phyloP scores from a whole-genome alignment of 768 basidiomycete species.

The Russula vinacea region DNA sequence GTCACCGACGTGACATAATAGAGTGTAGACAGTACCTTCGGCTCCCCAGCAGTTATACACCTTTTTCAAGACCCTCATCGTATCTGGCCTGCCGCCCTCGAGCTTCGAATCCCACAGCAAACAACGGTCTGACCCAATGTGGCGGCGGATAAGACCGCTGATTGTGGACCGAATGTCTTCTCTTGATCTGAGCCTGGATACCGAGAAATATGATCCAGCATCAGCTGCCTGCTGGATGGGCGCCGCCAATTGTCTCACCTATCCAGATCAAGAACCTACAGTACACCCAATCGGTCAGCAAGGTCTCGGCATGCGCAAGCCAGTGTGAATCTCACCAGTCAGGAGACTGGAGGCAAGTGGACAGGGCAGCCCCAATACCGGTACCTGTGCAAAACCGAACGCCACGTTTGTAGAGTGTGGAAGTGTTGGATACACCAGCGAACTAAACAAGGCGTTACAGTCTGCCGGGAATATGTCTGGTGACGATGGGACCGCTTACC shows the following conservation, averaged over 20 bases:
- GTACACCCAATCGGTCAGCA: constrained; percentile 22
- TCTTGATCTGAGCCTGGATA: constrained; percentile 41
- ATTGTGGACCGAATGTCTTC: constrained; percentile 47
- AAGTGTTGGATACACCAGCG: constrained; percentile 46
- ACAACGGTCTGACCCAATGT: constrained; percentile 41
- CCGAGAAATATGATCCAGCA: not conserved
- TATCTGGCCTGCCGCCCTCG: constrained; percentile 41
- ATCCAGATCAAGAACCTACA: constrained; percentile 44
- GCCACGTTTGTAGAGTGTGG: constrained; percentile 44
- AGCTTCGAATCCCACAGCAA: constrained; percentile 45
- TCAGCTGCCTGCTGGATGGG: not conserved
- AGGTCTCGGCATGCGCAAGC: not conserved
- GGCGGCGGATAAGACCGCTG: constrained; percentile 40
- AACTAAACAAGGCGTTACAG: constrained; percentile 34
- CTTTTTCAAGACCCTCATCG: constrained; percentile 40
- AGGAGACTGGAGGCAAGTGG: constrained; percentile 44
- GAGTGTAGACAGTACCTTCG: constrained; percentile 31
- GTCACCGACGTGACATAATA: not conserved
- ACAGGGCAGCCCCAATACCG: constrained; percentile 45
- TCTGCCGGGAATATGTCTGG: not conserved
- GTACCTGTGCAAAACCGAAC: constrained; percentile 47
- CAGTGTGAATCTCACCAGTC: constrained; percentile 36
- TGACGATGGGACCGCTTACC: constrained; percentile 29
- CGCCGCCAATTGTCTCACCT: constrained; percentile 22
- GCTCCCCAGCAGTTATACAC: constrained; percentile 40